Evolutionary conservation across 108 stramenopile species (phyloP).

Genomic region (Skeletonema tropicum): DNA sequence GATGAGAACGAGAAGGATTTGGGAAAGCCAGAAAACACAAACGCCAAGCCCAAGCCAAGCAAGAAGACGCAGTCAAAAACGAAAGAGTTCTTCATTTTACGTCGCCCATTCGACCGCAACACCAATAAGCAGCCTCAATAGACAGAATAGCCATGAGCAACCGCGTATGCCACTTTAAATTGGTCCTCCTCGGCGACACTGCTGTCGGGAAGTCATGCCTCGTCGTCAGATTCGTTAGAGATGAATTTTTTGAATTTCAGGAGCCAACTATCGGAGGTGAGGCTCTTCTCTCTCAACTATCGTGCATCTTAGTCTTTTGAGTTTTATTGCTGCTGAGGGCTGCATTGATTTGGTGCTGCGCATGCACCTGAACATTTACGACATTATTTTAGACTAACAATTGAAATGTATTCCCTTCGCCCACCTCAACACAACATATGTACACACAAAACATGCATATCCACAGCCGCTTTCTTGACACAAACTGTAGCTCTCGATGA

Average conservation of each 20-base stretch:
- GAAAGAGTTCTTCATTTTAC: neutral
- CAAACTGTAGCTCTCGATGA: slow-evolving; percentile 94
- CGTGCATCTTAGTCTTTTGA: neutral
- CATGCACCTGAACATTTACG: too few relatives aligned
- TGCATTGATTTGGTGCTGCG: neutral
- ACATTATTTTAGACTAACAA: slow-evolving; percentile 3
- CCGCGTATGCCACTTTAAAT: slow-evolving; percentile 97
- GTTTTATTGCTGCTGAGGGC: neutral
- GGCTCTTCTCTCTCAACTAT: neutral
- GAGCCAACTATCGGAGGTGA: slow-evolving; percentile 97
- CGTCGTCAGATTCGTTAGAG: slow-evolving; percentile 97
- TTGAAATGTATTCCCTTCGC: neutral
- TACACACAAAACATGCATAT: slow-evolving; percentile 7
- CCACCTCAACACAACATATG: neutral
- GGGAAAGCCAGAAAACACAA: too few relatives aligned
- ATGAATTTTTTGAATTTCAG: slow-evolving; percentile 99
- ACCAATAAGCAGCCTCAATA: neutral
- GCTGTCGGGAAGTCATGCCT: slow-evolving; percentile 98
- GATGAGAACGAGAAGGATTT: too few relatives aligned
- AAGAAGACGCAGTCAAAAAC: too few relatives aligned
- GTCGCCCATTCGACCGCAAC: neutral
- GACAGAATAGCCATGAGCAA: slow-evolving; percentile 25
- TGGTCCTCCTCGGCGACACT: slow-evolving; percentile 98
- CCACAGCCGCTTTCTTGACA: slow-evolving; percentile 93
- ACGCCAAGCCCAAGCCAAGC: too few relatives aligned